Conservation (phyloP, 2,329 filamentous ascomycete species). For the Fusarium sacchari region DNA sequence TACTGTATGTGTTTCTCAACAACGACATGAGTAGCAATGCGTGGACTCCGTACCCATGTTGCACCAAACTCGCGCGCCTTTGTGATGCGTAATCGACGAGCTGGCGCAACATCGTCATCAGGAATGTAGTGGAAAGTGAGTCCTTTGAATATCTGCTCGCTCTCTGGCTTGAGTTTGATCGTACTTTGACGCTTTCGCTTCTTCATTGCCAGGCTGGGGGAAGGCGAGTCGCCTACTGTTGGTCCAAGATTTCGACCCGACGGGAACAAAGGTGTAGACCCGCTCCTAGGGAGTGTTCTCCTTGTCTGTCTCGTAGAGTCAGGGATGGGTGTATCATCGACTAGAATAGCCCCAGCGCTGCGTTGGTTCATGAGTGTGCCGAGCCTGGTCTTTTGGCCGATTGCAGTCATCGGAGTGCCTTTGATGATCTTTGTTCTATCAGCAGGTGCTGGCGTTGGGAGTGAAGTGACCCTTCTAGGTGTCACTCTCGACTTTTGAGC, state of each 20-base stretch:
- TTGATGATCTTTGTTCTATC: constrained; percentile 39
- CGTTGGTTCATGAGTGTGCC: constrained; percentile 30
- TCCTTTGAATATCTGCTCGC: constrained; percentile 67
- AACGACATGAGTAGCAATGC: constrained; percentile 78
- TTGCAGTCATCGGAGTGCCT: constrained; percentile 44
- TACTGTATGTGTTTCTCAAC: constrained; percentile 77
- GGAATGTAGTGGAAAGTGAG: constrained; percentile 83
- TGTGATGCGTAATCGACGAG: constrained; percentile 75
- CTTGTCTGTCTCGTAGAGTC: constrained; percentile 36
- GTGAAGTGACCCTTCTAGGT: constrained; percentile 34
- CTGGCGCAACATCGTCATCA: constrained; percentile 76
- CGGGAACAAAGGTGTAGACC: constrained; percentile 46
- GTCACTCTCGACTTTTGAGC: constrained; percentile 20
- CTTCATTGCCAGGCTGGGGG: constrained; percentile 43
- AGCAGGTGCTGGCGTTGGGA: constrained; percentile 21
- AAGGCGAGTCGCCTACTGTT: constrained; percentile 39
- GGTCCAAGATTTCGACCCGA: constrained; percentile 15
- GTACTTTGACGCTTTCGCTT: constrained; percentile 59
- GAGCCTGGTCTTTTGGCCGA: constrained; percentile 35
- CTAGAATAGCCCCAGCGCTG: constrained; percentile 31
- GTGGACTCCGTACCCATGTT: constrained; percentile 70
- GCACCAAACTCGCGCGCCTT: constrained; percentile 82
- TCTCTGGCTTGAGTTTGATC: constrained; percentile 60
- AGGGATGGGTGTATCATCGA: constrained; percentile 45
- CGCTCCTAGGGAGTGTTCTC: constrained; percentile 39